A percentile compares a stretch with the other conserved stretches of the same genome.
These are phyloP conservation scores for Dactylellina leptospora DNA, from an alignment of 2,329 filamentous ascomycete species.

Conservation along the genomic window DNA sequence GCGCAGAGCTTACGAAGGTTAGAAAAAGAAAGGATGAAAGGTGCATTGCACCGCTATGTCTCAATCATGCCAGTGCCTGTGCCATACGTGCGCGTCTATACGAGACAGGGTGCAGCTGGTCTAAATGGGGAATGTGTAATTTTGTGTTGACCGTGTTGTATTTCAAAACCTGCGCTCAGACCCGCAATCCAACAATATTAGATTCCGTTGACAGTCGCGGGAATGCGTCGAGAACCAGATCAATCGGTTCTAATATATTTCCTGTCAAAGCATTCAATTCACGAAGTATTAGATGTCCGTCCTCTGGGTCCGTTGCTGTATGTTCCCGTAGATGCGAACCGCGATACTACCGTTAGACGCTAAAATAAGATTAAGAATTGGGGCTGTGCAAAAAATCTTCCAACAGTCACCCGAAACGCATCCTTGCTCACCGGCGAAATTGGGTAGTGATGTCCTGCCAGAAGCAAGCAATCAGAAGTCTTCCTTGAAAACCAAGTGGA, in stretches of 20 bases:
- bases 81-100: neutral
- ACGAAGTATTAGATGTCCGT: too few relatives aligned
- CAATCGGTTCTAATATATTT: too few relatives aligned
- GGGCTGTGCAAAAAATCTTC: slow-evolving; percentile 20
- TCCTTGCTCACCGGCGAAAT: slow-evolving; percentile 17
- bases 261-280: too few relatives aligned
- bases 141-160: slow-evolving; percentile 20
- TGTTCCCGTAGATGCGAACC: slow-evolving; percentile 19
- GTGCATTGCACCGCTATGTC: too few relatives aligned
- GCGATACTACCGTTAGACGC: slow-evolving; percentile 19
- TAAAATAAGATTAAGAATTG: slow-evolving; percentile 25
- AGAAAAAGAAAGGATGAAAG: too few relatives aligned
- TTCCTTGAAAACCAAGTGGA: slow-evolving; percentile 8
- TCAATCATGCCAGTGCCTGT: neutral
- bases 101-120: neutral
- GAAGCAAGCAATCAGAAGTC: slow-evolving; percentile 16
- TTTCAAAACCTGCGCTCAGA: neutral
- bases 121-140: neutral
- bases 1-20: too few relatives aligned
- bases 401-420: slow-evolving; percentile 18
- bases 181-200: neutral
- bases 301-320: too few relatives aligned
- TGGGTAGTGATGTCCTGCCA: slow-evolving; percentile 11
- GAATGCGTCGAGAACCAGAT: too few relatives aligned
- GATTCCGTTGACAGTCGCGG: neutral